Percentiles rank a stretch among this genome's conserved stretches.
Conservation (phyloP, 257 asterid genomes). For the Fraxinus pennsylvanica region DNA sequence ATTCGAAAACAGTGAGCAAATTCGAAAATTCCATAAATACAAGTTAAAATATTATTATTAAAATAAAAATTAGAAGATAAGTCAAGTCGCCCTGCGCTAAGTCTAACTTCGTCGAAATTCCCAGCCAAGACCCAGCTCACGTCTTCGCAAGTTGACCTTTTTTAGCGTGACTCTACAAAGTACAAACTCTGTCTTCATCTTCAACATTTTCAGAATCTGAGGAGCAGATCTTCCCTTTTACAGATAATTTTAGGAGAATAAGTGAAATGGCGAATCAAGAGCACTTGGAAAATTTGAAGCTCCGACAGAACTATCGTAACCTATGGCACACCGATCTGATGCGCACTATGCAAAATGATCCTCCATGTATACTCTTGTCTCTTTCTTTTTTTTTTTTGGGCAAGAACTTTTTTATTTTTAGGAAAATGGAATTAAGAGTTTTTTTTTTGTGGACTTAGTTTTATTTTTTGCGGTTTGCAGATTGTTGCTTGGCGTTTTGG, state of each 20-base stretch:
- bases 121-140: background rate
- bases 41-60: background rate
- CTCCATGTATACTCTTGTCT: conserved; percentile 55
- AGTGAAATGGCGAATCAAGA: conserved; percentile 67
- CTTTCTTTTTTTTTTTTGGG: background rate
- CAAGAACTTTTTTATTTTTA: background rate
- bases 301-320: conserved; percentile 82
- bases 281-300: conserved; percentile 80
- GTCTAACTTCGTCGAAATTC: conserved; percentile 23
- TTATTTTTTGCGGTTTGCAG: conserved; percentile 45
- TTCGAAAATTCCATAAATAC: background rate
- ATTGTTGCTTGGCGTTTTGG: conserved; percentile 90
- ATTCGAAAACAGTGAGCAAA: background rate
- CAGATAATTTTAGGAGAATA: conserved; percentile 4
- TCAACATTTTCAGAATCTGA: background rate
- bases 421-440: background rate
- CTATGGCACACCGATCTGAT: conserved; percentile 98
- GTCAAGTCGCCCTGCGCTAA: conserved; percentile 12
- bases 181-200: background rate
- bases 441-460: conserved; percentile 11
- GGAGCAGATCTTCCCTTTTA: background rate
- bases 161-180: background rate
- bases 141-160: background rate
- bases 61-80: background rate
- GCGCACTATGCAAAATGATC: conserved; percentile 69